Evolutionary conservation across 306 rosid species (phyloP).

Genomic region (Trifolium pratense): DNA sequence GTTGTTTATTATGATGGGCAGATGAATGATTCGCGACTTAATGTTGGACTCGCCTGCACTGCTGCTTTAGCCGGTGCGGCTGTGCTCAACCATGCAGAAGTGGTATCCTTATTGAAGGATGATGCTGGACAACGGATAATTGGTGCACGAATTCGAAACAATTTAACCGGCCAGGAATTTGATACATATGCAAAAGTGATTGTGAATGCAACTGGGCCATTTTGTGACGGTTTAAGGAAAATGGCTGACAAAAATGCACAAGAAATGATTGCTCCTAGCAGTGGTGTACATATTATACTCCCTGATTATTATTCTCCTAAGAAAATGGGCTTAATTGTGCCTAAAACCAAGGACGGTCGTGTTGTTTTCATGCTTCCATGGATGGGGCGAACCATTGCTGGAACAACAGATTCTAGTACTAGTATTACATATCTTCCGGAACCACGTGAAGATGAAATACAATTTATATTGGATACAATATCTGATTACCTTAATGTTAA

Average conservation of each 20-base stretch:
- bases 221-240: slow-evolving; percentile 88
- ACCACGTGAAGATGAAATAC: slow-evolving; percentile 96
- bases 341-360: slow-evolving; percentile 97
- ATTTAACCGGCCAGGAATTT: slow-evolving; percentile 84
- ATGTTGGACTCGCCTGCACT: slow-evolving; percentile 93
- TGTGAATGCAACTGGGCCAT: slow-evolving; percentile 97
- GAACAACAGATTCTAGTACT: slow-evolving; percentile 96
- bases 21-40: slow-evolving; percentile 97
- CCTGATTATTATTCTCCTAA: slow-evolving; percentile 99
- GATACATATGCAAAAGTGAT: slow-evolving; percentile 93
- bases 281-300: slow-evolving; percentile 93
- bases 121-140: slow-evolving; percentile 67
- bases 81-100: slow-evolving; percentile 95
- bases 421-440: slow-evolving; percentile 82
- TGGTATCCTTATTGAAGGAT: slow-evolving; percentile 79
- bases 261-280: slow-evolving; percentile 88
- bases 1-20: slow-evolving; percentile 99
- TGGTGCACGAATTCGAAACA: slow-evolving; percentile 87
- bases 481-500: slow-evolving; percentile 91
- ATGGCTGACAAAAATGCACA: slow-evolving; percentile 71
- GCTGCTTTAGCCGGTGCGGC: slow-evolving; percentile 99
- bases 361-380: slow-evolving; percentile 98
- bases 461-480: slow-evolving; percentile 89
- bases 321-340: slow-evolving; percentile 97
- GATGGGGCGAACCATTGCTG: slow-evolving; percentile 98